Evolutionary conservation across 192 early-diverging fungal species (phyloP), one percentile per base, ranked within the genome.

Genomic region (Rhizophagus clarus): DNA sequence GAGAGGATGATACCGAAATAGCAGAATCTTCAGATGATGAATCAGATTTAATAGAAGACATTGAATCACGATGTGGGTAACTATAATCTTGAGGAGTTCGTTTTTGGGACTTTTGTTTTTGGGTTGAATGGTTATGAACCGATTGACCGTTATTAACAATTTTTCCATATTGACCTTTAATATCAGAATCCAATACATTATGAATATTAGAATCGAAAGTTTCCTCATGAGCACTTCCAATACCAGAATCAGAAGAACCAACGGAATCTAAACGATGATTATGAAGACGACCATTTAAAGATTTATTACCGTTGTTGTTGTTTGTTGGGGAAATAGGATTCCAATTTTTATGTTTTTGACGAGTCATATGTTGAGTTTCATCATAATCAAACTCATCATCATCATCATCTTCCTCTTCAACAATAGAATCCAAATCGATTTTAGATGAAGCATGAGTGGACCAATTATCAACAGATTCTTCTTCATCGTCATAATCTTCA

Each of bases 311-410:
- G 28, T 69, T 24, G 14, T 26, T 3, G 37, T 40, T 37, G 37
- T 12, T 40, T n/a, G 24, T n/a, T n/a, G n/a, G n/a, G n/a, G n/a
- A n/a, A 47, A 40, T 6, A 40, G 5, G 20, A 10, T 29, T 8
- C 11, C 24, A 51, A 29, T n/a, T 51, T 12, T 49, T 68, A 29
- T 67, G 66, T 20, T 62, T 31, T 11, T 42, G 49, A 62, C 24
- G 26, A 32, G 22, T 15, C 14, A 42, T 45, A 17, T 32, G 75
- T 60, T 66, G 28, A 37, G 28, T 2, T 61, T 71, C 68, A 28
- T 71, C 68, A 28, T 34, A 69, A 24, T 71, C 77, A 42, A 63
- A 61, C 11, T 79, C 77, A 37, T 79, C 77, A n/a, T 79, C 51
- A 10, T 71, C 68, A 26, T 71, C 68, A 5, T 79, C 77, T 4